Conservation (phyloP, 2,329 filamentous ascomycete species). For the Calonectria ilicicola region DNA sequence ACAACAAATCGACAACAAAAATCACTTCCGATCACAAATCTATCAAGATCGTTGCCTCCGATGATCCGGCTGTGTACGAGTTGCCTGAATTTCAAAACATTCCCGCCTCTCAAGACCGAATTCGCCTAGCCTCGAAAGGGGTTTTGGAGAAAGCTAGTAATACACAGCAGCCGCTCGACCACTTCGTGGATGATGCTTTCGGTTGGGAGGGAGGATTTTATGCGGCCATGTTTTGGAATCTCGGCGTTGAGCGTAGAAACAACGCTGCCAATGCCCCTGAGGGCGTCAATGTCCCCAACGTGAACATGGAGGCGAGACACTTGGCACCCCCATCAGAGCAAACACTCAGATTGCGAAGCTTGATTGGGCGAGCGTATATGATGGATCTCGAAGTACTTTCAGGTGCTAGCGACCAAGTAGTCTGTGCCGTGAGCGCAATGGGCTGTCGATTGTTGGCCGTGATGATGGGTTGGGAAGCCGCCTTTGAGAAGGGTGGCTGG, state of each 20-base stretch:
- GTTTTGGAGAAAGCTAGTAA: constrained; percentile 54
- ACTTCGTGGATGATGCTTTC: constrained; percentile 80
- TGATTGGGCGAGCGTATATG: constrained; percentile 84
- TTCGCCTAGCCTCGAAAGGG: constrained; percentile 78
- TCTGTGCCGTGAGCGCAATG: constrained; percentile 81
- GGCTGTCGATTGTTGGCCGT: constrained; percentile 82
- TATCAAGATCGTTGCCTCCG: constrained; percentile 78
- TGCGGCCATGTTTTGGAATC: constrained; percentile 82
- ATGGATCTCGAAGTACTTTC: constrained; percentile 83
- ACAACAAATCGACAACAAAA: constrained; percentile 56
- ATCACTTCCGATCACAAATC: constrained; percentile 53
- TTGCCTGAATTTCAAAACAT: constrained; percentile 70
- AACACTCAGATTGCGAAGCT: constrained; percentile 76
- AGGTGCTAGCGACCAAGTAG: constrained; percentile 74
- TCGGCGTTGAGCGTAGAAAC: constrained; percentile 66
- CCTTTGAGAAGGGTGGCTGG: constrained; percentile 72
- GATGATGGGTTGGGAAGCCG: constrained; percentile 87
- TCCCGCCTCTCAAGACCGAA: constrained; percentile 78
- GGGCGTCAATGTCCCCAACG: constrained; percentile 37
- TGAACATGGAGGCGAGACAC: constrained; percentile 40
- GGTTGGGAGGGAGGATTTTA: constrained; percentile 94
- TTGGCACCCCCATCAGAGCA: constrained; percentile 56
- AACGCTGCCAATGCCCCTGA: constrained; percentile 51
- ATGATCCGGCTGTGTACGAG: constrained; percentile 82
- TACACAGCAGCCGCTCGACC: constrained; percentile 66